These are phyloP conservation scores for Fusarium lyarnte DNA, from an alignment of 2,329 filamentous ascomycete species.

Conservation along the genomic window DNA sequence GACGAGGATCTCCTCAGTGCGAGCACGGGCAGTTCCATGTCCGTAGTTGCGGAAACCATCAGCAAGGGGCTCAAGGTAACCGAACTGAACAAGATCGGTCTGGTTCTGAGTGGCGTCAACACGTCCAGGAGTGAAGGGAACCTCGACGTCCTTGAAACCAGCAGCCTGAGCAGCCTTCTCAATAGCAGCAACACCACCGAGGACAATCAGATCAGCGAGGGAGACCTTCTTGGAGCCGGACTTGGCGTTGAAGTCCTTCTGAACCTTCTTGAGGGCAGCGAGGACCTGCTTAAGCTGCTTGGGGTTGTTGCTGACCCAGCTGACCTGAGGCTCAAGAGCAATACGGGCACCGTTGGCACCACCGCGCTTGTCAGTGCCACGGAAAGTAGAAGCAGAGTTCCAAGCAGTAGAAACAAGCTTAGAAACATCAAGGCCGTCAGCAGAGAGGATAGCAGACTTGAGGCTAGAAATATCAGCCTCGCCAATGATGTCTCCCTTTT, in stretches of 20 bases:
- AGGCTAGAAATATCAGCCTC: constrained; percentile 70
- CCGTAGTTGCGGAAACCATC: constrained; percentile 87
- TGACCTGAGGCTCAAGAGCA: constrained; percentile 74
- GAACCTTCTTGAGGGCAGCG: constrained; percentile 68
- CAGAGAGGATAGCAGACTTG: constrained; percentile 73
- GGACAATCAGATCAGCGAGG: constrained; percentile 80
- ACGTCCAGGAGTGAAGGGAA: constrained; percentile 79
- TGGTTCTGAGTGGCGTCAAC: constrained; percentile 76
- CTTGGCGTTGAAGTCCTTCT: constrained; percentile 71
- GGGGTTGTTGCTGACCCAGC: constrained; percentile 81
- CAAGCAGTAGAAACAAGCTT: constrained; percentile 74
- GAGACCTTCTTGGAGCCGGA: constrained; percentile 72
- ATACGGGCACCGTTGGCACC: constrained; percentile 85
- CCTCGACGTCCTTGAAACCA: constrained; percentile 57
- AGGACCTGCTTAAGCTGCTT: constrained; percentile 71
- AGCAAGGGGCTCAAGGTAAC: constrained; percentile 72
- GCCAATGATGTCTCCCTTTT: constrained; percentile 66
- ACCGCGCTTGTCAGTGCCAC: constrained; percentile 81
- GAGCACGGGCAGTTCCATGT: constrained; percentile 66
- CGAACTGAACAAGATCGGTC: constrained; percentile 73
- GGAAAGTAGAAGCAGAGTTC: constrained; percentile 77
- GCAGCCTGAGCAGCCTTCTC: constrained; percentile 72
- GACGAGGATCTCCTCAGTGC: constrained; percentile 74
- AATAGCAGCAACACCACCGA: constrained; percentile 75
- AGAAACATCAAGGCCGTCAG: constrained; percentile 64